Evolutionary conservation across 2,329 filamentous ascomycete genomes (phyloP).

Genomic region (Hymenoscyphus fructigenus): DNA sequence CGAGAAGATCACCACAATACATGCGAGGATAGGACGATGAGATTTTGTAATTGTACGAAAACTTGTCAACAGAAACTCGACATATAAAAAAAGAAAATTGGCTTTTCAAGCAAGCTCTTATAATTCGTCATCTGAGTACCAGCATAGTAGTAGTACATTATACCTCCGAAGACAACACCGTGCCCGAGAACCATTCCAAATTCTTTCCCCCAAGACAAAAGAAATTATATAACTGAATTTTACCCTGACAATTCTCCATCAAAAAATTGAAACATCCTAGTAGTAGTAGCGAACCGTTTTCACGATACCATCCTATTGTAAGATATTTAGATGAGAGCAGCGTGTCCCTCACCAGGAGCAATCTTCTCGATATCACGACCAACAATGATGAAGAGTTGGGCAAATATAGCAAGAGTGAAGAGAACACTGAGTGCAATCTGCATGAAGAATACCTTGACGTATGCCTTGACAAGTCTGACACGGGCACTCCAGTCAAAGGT

Average conservation of each 20-base stretch:
- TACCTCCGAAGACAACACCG: neutral
- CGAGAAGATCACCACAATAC: too few species aligned
- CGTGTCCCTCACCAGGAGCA: neutral
- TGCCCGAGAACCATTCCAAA: neutral
- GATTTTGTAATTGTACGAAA: too few species aligned
- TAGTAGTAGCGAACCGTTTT: neutral
- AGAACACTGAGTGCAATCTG: slow-evolving; percentile 47
- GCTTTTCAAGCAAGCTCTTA: neutral
- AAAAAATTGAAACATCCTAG: neutral
- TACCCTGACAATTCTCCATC: neutral
- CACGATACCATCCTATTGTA: neutral
- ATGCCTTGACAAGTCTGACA: slow-evolving; percentile 71
- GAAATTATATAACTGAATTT: neutral
- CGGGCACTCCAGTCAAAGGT: slow-evolving; percentile 73
- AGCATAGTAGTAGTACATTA: neutral
- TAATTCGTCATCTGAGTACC: neutral
- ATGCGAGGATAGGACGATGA: too few species aligned
- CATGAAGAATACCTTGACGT: slow-evolving; percentile 68
- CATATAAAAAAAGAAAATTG: too few species aligned
- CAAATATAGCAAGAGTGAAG: slow-evolving; percentile 49
- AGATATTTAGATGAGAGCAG: neutral
- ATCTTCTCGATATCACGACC: slow-evolving; percentile 32
- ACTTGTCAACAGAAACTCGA: too few species aligned
- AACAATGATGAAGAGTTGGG: slow-evolving; percentile 52
- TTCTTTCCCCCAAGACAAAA: neutral